These are phyloP conservation scores for Globisporangium paroecandrum DNA, from an alignment of 352 stramenopile genomes.

Conservation along the genomic window DNA sequence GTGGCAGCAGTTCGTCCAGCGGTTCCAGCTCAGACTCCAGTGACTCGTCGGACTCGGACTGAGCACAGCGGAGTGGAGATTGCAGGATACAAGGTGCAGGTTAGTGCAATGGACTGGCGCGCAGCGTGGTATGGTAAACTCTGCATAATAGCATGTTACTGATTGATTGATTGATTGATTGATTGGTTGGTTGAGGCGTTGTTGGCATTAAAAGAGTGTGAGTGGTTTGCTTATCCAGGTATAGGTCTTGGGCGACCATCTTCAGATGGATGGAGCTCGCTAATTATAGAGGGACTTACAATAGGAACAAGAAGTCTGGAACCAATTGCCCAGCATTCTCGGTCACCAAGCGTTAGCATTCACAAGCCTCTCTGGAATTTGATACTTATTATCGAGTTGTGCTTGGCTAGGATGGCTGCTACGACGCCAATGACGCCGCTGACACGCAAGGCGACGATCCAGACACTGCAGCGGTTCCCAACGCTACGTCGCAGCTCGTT, in stretches of 20 bases:
- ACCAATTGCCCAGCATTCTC: background rate
- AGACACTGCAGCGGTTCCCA: conserved; percentile 30
- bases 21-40: conserved; percentile 28
- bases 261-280: background rate
- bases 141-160: conserved; percentile 11
- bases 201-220: background rate
- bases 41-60: conserved; percentile 40
- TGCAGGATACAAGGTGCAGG: background rate
- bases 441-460: conserved; percentile 16
- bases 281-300: conserved; percentile 1
- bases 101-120: background rate
- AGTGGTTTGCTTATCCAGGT: background rate
- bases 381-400: background rate
- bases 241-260: background rate
- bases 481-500: conserved; percentile 39
- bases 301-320: background rate
- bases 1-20: conserved; percentile 21
- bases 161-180: background rate
- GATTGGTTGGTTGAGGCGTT: background rate
- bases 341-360: background rate
- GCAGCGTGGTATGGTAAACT: background rate
- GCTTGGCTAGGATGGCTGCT: background rate
- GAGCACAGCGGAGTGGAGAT: background rate
- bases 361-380: background rate
- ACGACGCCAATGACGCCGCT: conserved; percentile 5